These are phyloP conservation scores for Coemansia sp. DNA, from an alignment of 192 early-diverging fungal species.

Conservation along the genomic window DNA sequence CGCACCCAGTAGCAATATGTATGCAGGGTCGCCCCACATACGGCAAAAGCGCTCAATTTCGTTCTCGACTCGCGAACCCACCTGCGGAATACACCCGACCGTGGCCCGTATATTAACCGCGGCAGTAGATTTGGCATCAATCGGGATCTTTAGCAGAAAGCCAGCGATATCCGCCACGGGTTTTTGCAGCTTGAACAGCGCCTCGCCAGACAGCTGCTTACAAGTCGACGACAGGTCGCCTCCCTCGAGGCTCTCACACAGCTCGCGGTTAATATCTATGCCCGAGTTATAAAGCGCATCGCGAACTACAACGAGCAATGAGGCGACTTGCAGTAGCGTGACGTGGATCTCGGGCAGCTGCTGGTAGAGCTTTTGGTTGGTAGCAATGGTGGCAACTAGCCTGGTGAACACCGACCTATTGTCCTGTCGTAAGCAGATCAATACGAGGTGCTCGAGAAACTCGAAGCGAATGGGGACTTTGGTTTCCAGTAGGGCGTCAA, in stretches of 20 bases:
- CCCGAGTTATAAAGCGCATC: conserved; percentile 16
- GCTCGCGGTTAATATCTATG: conserved; percentile 12
- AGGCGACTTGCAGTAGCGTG: conserved; percentile 32
- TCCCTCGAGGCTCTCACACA: not conserved
- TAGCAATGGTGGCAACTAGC: conserved; percentile 22
- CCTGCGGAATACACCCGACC: conserved; percentile 10
- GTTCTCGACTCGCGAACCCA: conserved; percentile 13
- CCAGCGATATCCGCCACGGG: conserved; percentile 25
- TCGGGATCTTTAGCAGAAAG: conserved; percentile 24
- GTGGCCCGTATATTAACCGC: not conserved
- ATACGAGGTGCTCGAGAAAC: conserved; percentile 32
- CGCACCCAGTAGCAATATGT: conserved; percentile 21
- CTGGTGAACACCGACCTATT: conserved; percentile 18
- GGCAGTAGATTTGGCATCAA: not conserved
- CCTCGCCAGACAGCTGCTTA: conserved; percentile 1
- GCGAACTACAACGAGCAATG: conserved; percentile 26
- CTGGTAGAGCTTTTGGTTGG: conserved; percentile 37
- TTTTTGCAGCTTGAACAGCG: conserved; percentile 11
- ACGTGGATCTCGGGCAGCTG: conserved; percentile 42
- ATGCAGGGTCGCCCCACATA: conserved; percentile 36
- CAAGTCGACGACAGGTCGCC: not conserved
- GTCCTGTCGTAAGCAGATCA: conserved; percentile 23
- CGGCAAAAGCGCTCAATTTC: conserved; percentile 40
- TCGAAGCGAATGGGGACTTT: conserved; percentile 37
- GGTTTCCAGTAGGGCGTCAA: conserved; percentile 17